These are phyloP conservation scores for Neospermospora avenae DNA, from an alignment of 2,329 filamentous ascomycete species.

Conservation along the genomic window DNA sequence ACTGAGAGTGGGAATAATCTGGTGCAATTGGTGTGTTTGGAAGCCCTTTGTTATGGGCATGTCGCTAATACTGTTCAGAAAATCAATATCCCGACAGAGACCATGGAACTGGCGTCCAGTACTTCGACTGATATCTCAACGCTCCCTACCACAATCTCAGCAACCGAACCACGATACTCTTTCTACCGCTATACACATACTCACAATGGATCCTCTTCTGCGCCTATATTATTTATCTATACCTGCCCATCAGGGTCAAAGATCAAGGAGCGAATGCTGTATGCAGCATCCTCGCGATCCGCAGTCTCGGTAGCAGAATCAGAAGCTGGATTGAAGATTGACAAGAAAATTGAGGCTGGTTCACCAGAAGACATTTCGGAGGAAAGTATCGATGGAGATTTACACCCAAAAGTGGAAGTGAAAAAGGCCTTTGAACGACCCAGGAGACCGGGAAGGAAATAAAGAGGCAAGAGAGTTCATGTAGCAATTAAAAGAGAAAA, in stretches of 20 bases:
- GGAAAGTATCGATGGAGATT: slow-evolving; percentile 59
- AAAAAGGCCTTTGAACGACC: slow-evolving; percentile 72
- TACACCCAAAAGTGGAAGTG: slow-evolving; percentile 63
- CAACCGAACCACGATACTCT: slow-evolving; percentile 69
- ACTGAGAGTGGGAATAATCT: slow-evolving; percentile 47
- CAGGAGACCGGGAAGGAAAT: slow-evolving; percentile 64
- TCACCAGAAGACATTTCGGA: slow-evolving; percentile 70
- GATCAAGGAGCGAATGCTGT: slow-evolving; percentile 83
- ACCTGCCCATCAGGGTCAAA: slow-evolving; percentile 70
- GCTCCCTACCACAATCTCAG: slow-evolving; percentile 58
- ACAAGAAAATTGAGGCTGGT: slow-evolving; percentile 68
- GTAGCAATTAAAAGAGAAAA: neutral
- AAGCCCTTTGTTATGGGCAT: neutral
- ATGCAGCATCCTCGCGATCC: slow-evolving; percentile 67
- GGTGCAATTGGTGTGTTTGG: slow-evolving; percentile 60
- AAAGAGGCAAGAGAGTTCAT: slow-evolving; percentile 3
- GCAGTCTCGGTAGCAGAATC: slow-evolving; percentile 64
- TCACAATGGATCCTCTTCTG: slow-evolving; percentile 48
- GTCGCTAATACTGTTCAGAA: slow-evolving; percentile 44
- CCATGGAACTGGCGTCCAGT: slow-evolving; percentile 59
- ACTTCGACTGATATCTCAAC: slow-evolving; percentile 53
- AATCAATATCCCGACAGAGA: slow-evolving; percentile 69
- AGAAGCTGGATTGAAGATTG: slow-evolving; percentile 62
- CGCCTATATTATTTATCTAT: slow-evolving; percentile 74
- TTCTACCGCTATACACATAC: slow-evolving; percentile 69